Evolutionary conservation across 495 filamentous ascomycete genomes (phyloP).

Genomic region (Penicillium pancosmium): DNA sequence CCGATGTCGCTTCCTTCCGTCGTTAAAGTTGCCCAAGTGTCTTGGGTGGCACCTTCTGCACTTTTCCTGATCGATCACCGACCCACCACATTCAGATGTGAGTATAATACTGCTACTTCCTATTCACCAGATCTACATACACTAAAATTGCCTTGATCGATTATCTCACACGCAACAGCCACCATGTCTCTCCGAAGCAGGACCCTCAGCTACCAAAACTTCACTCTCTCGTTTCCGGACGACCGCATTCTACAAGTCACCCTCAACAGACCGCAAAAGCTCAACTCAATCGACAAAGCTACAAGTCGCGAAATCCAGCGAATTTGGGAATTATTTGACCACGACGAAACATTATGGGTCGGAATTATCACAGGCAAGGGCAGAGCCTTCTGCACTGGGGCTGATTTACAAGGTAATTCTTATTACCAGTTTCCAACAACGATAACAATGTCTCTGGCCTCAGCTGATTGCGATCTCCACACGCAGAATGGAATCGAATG

Average conservation of each 20-base stretch:
- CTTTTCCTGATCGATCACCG: background rate
- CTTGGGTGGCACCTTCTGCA: too few relatives aligned
- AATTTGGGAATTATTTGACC: slow-evolving; percentile 56
- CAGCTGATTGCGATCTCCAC: slow-evolving; percentile 4
- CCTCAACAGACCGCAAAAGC: slow-evolving; percentile 46
- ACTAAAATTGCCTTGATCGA: background rate
- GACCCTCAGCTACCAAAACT: slow-evolving; percentile 27
- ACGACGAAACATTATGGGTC: slow-evolving; percentile 52
- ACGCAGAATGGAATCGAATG: slow-evolving; percentile 43
- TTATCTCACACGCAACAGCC: background rate
- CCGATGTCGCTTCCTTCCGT: background rate
- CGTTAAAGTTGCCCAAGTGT: too few relatives aligned
- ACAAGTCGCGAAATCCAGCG: slow-evolving; percentile 51
- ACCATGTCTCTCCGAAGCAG: slow-evolving; percentile 30
- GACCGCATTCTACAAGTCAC: slow-evolving; percentile 47
- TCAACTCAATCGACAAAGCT: slow-evolving; percentile 50
- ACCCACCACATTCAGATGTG: background rate
- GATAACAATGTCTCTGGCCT: background rate
- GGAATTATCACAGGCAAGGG: slow-evolving; percentile 59
- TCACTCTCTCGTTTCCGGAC: slow-evolving; percentile 44
- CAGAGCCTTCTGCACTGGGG: slow-evolving; percentile 59
- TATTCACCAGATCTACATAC: background rate
- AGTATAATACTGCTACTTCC: background rate
- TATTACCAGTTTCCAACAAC: background rate
- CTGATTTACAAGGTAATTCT: slow-evolving; percentile 49